A percentile compares a stretch with the other conserved stretches of the same genome.
These are phyloP conservation scores for Scytalidium lignicola DNA, from an alignment of 2,329 filamentous ascomycete genomes.

Conservation along the genomic window DNA sequence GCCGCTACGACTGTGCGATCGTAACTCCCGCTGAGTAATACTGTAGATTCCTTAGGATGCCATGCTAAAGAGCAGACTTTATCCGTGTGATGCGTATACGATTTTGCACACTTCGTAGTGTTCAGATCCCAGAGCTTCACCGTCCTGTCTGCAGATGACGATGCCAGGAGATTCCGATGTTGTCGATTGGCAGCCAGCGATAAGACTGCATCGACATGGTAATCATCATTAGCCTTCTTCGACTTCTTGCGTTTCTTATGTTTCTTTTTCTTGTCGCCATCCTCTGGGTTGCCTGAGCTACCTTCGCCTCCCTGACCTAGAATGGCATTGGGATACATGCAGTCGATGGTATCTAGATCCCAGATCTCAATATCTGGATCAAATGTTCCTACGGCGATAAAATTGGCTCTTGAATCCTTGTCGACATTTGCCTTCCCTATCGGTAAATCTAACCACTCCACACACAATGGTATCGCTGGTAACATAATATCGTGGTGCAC, in stretches of 20 bases:
- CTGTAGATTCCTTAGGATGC: conserved; percentile 82
- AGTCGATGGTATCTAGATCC: conserved; percentile 93
- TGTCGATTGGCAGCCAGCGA: conserved; percentile 87
- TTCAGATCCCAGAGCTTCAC: conserved; percentile 97
- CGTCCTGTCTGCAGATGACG: conserved; percentile 92
- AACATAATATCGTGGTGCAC: conserved; percentile 99
- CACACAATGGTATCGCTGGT: conserved; percentile 87
- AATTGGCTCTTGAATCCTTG: conserved; percentile 72
- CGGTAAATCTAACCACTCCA: conserved; percentile 94
- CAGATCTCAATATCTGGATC: conserved; percentile 98
- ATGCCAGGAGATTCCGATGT: conserved; percentile 91
- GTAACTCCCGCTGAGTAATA: conserved; percentile 89
- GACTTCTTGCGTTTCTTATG: conserved; percentile 83
- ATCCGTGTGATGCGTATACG: conserved; percentile 92
- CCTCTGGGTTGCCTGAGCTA: conserved; percentile 42
- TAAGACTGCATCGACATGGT: conserved; percentile 91
- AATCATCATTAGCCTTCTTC: conserved; percentile 82
- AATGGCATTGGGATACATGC: conserved; percentile 97
- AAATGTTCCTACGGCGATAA: conserved; percentile 93
- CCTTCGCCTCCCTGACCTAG: conserved; percentile 64
- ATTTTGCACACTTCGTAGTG: conserved; percentile 89
- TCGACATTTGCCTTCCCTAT: conserved; percentile 64
- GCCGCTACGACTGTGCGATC: conserved; percentile 91
- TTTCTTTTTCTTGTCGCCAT: conserved; percentile 58
- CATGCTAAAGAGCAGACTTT: conserved; percentile 96